Percentiles rank a stretch among this genome's conserved stretches.
Evolutionary conservation across 441 rosid species (phyloP).

Genomic region (Biscutella laevigata): DNA sequence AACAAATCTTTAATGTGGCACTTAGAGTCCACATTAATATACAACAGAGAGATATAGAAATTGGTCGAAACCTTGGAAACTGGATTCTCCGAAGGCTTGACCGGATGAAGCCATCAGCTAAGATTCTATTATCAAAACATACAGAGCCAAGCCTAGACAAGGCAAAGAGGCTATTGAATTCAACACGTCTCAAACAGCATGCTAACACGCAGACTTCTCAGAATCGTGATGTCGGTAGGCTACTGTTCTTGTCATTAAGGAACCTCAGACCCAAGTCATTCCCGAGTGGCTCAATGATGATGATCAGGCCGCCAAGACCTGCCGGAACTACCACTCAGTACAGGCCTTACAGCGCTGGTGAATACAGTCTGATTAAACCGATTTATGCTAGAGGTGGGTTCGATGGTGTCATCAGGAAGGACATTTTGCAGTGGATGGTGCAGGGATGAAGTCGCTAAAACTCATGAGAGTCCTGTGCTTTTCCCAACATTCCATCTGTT

Average conservation of each 20-base stretch:
- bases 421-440: conserved; percentile 60
- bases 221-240: conserved; percentile 37
- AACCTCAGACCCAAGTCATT: conserved; percentile 37
- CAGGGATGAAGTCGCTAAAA: conserved; percentile 27
- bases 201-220: conserved; percentile 27
- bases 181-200: conserved; percentile 33
- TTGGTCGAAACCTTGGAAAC: conserved; percentile 75
- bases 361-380: conserved; percentile 14
- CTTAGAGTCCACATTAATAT: conserved; percentile 61
- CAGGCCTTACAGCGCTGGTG: conserved; percentile 33
- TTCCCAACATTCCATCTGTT: neutral
- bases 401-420: conserved; percentile 49
- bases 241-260: conserved; percentile 42
- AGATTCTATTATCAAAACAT: conserved; percentile 29
- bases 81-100: conserved; percentile 72
- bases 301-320: conserved; percentile 39
- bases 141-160: conserved; percentile 18
- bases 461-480: neutral
- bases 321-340: conserved; percentile 41
- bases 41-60: conserved; percentile 69
- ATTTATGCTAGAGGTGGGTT: conserved; percentile 23
- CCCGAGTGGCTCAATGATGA: conserved; percentile 48
- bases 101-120: conserved; percentile 74
- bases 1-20: conserved; percentile 46
- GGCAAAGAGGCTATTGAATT: conserved; percentile 30